These are phyloP conservation scores for Colletotrichum endophyticum DNA, from an alignment of 2,329 filamentous ascomycete species.

Conservation along the genomic window DNA sequence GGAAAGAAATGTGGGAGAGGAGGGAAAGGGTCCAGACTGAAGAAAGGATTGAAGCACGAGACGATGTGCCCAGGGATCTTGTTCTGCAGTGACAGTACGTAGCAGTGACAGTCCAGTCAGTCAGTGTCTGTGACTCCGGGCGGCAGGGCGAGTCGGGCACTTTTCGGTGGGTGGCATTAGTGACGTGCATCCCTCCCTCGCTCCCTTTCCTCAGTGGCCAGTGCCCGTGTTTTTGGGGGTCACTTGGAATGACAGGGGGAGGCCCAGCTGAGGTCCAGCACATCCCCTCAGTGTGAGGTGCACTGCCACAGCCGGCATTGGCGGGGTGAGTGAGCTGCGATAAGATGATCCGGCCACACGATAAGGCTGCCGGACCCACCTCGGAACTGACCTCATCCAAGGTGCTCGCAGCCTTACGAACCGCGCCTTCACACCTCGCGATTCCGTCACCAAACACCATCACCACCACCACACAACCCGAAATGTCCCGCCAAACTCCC, in stretches of 20 bases:
- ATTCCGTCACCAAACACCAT: constrained; percentile 11
- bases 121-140: not conserved
- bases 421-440: not conserved
- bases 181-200: constrained; percentile 4
- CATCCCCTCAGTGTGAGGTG: not conserved
- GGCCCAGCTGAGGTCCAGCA: not conserved
- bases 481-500: constrained; percentile 51
- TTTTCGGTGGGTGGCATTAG: not conserved
- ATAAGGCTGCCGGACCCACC: not conserved
- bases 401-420: not conserved
- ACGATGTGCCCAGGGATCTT: not conserved
- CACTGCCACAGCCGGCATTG: constrained; percentile 16
- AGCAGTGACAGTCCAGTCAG: not conserved
- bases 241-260: not conserved
- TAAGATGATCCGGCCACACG: not conserved
- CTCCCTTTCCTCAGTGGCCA: not conserved
- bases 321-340: constrained; percentile 2
- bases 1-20: not conserved
- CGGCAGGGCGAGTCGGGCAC: not conserved
- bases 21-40: not conserved
- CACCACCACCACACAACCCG: not conserved
- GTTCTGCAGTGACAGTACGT: not conserved
- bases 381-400: not conserved
- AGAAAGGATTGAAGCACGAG: not conserved
- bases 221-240: not conserved